These are phyloP conservation scores for Heliosperma pusillum DNA, from an alignment of 148 eudicot genomes.

Conservation along the genomic window DNA sequence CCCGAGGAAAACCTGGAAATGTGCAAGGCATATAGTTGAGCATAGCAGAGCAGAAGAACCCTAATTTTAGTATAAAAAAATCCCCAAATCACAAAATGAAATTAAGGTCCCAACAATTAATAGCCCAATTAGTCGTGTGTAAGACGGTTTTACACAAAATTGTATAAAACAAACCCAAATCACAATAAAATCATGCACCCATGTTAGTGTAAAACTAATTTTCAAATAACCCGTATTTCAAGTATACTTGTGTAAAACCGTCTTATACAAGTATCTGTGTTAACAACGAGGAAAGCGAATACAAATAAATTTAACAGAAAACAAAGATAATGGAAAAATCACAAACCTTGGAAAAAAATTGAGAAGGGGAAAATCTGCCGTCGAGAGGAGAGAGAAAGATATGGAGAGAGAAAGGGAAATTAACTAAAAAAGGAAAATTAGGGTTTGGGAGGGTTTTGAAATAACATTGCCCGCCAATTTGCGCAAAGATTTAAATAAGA, in stretches of 20 bases:
- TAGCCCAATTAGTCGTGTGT: too few species aligned
- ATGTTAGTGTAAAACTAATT: too few species aligned
- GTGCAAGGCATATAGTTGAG: background rate
- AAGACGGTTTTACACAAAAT: too few species aligned
- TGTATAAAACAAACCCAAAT: too few species aligned
- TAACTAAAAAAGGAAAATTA: conserved; percentile 11
- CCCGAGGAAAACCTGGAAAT: background rate
- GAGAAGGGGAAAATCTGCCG: conserved; percentile 11
- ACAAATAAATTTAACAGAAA: background rate
- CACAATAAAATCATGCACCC: too few species aligned
- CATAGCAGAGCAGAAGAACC: background rate
- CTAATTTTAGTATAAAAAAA: background rate
- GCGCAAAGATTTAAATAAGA: background rate
- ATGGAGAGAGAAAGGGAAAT: background rate
- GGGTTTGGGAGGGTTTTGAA: conserved; percentile 5
- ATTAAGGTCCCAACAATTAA: background rate
- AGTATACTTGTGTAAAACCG: too few species aligned
- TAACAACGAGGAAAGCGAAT: too few species aligned
- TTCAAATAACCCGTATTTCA: too few species aligned
- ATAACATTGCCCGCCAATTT: conserved; percentile 5
- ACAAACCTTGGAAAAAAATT: conserved; percentile 22
- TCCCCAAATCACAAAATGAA: background rate
- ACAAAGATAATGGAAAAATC: background rate
- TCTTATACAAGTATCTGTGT: too few species aligned
- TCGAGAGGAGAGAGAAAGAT: conserved; percentile 2